Conservation (phyloP, 2,329 filamentous ascomycete genomes). For the Albophoma yamanashiensis region DNA sequence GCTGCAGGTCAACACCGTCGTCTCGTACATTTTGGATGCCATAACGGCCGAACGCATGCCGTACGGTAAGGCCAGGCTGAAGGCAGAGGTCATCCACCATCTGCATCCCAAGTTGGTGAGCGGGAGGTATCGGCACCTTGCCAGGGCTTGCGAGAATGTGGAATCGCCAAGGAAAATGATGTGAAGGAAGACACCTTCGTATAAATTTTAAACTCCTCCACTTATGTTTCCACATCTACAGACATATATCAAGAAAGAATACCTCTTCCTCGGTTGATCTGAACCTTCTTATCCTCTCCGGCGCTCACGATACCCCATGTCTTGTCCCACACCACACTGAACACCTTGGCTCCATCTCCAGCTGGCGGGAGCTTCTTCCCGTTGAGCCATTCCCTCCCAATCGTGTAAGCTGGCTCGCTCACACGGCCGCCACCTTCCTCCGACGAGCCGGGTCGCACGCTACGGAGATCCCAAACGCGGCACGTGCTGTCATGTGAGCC, state of each 20-base stretch:
- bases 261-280: slow-evolving; percentile 67
- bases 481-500: slow-evolving; percentile 90
- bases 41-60: slow-evolving; percentile 40
- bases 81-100: slow-evolving; percentile 28
- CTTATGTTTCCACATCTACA: background rate
- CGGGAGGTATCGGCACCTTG: slow-evolving; percentile 16
- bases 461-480: slow-evolving; percentile 86
- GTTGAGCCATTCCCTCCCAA: slow-evolving; percentile 63
- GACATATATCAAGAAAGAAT: slow-evolving; percentile 26
- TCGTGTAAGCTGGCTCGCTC: slow-evolving; percentile 63
- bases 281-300: slow-evolving; percentile 88
- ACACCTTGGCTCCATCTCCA: slow-evolving; percentile 83
- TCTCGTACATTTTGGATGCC: slow-evolving; percentile 46
- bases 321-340: slow-evolving; percentile 77
- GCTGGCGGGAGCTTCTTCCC: slow-evolving; percentile 53
- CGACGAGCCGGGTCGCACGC: slow-evolving; percentile 47
- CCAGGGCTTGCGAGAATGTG: slow-evolving; percentile 9
- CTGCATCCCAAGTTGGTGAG: slow-evolving; percentile 14
- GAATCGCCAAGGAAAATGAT: background rate
- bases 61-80: slow-evolving; percentile 34
- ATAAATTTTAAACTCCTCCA: background rate
- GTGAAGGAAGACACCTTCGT: background rate
- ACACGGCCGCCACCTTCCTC: slow-evolving; percentile 53
- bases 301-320: slow-evolving; percentile 81
- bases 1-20: slow-evolving; percentile 43